Evolutionary conservation across 371 early-diverging fungal species (phyloP), one percentile per base, ranked within the genome.

Genomic region (Actinomucor elegans): DNA sequence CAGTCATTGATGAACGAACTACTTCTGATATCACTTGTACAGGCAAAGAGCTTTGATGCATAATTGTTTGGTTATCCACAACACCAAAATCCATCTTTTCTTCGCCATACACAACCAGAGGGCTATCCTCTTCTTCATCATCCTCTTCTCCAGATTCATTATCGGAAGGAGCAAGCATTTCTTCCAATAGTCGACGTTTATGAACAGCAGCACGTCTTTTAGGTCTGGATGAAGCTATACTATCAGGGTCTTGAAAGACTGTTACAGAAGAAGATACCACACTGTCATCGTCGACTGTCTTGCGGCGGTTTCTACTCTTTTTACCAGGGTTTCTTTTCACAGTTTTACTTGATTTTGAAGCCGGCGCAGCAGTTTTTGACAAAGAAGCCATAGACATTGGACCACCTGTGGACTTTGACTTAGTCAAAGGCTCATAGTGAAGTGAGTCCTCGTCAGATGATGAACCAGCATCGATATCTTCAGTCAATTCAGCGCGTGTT

Each of bases 71-170:
- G 33, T 78, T 75, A 26, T 66, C 67, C 5, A 67, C 66, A 15
- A 78, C 73, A 26, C 53, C 53, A 35, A 72, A 59, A 43, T 75
- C 79, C 75, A 75, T 74, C 29, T 68, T 55, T 44, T 73, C 75
- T 20, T 71, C 67, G 20, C 73, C 60, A 50, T 55, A 71, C 3
- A 72, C 67, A 29, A 73, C 60, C n/a, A 72, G 18, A 10, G 54
- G 54, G 12, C 61, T 55, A 18, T 59, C 55, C 12, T 64, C 52
- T 20, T 48, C 47, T n/a, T 59, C 61, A 5, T 65, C 62, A 4
- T 66, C 65, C 2, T 53, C 57, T 6, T 59, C 51, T n/a, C 45
- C 49, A 11, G 37, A 48, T 26, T 55, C 52, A 31, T 53, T 48
- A 48, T 78, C 79, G 1, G 71, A 70, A 23, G 71, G 63, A 18